Evolutionary conservation across 495 filamentous ascomycete genomes (phyloP).

Genomic region (Aspergillus diversus): DNA sequence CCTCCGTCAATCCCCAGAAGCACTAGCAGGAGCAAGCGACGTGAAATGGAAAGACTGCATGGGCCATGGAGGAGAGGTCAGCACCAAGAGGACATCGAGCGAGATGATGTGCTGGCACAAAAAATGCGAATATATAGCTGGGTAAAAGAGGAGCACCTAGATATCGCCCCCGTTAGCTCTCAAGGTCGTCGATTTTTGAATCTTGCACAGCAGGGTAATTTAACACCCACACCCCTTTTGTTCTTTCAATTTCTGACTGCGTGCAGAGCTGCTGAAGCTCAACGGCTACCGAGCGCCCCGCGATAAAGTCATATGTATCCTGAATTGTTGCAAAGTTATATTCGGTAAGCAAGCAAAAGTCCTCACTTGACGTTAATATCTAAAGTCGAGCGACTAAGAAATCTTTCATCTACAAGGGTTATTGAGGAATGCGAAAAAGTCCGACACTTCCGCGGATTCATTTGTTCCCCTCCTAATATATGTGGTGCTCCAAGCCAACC

Average conservation of each 20-base stretch:
- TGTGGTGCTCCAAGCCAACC: conserved; percentile 91
- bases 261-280: conserved; percentile 85
- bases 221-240: background rate
- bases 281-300: conserved; percentile 92
- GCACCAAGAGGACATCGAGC: conserved; percentile 97
- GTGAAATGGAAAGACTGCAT: conserved; percentile 67
- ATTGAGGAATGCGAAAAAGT: conserved; percentile 82
- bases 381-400: background rate
- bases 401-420: conserved; percentile 57
- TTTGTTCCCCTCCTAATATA: conserved; percentile 97
- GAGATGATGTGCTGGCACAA: conserved; percentile 91
- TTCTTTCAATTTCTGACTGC: conserved; percentile 29
- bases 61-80: conserved; percentile 88
- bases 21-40: conserved; percentile 68
- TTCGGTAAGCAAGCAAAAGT: conserved; percentile 66
- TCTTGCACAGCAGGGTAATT: conserved; percentile 83
- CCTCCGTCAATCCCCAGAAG: conserved; percentile 69
- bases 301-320: conserved; percentile 97
- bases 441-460: conserved; percentile 90
- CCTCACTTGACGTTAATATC: background rate
- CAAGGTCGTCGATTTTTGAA: conserved; percentile 84
- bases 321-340: conserved; percentile 99
- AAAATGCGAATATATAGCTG: conserved; percentile 97
- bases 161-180: conserved; percentile 84
- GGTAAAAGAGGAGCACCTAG: conserved; percentile 91